Evolutionary conservation across 202 grass and related monocot genomes (phyloP).

Genomic region (Panicum virgatum): DNA sequence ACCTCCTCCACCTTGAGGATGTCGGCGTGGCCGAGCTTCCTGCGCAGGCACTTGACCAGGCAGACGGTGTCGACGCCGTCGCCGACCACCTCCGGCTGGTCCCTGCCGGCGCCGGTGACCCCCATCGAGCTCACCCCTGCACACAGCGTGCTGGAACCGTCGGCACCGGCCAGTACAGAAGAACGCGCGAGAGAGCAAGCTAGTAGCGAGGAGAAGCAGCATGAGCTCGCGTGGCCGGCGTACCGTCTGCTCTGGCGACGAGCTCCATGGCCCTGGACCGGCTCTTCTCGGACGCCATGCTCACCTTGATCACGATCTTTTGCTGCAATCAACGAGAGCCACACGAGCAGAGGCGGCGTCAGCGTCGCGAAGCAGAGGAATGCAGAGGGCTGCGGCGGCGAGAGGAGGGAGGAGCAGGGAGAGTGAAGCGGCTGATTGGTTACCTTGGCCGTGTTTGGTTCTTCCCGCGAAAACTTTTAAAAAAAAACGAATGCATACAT

Average conservation of each 20-base stretch:
- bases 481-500: too few relatives aligned
- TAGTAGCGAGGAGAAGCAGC: neutral
- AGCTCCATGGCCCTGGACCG: conserved; percentile 12
- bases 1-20: conserved; percentile 44
- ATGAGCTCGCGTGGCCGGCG: neutral
- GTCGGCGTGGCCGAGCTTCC: conserved; percentile 15
- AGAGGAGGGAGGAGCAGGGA: neutral
- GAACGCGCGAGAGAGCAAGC: neutral
- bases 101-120: conserved; percentile 28
- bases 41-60: conserved; percentile 41
- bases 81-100: conserved; percentile 47
- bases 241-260: neutral
- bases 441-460: too few relatives aligned
- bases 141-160: neutral
- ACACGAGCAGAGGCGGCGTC: neutral
- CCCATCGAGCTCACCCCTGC: conserved; percentile 43
- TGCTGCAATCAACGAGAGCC: neutral
- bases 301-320: conserved; percentile 32
- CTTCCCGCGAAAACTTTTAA: too few relatives aligned
- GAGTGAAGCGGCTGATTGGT: neutral
- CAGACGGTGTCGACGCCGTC: conserved; percentile 15
- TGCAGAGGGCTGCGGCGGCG: neutral
- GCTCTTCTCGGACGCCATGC: neutral
- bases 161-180: neutral
- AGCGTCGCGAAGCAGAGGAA: neutral